Evolutionary conservation across 2,329 filamentous ascomycete species (phyloP).

Genomic region (Emergomyces orientalis): DNA sequence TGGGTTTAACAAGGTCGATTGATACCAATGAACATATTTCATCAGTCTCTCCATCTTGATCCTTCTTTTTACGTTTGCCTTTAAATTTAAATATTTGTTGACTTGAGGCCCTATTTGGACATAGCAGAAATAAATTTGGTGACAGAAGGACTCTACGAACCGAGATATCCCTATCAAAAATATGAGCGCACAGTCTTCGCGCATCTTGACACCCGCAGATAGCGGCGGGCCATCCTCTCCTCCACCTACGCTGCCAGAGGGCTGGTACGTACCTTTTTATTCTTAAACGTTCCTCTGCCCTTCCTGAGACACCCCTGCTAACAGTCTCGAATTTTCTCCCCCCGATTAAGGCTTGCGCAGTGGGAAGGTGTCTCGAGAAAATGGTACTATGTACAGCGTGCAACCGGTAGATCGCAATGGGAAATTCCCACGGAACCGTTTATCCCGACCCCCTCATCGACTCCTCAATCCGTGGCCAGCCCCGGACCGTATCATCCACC

Average conservation of each 20-base stretch:
- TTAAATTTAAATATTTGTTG: background rate
- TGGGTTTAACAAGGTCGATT: background rate
- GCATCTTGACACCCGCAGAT: slow-evolving; percentile 24
- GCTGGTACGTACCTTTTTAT: slow-evolving; percentile 26
- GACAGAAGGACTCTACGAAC: background rate
- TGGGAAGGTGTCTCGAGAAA: slow-evolving; percentile 31
- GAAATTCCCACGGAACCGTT: slow-evolving; percentile 34
- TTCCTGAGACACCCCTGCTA: background rate
- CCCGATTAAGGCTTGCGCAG: slow-evolving; percentile 28
- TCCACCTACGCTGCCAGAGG: slow-evolving; percentile 31
- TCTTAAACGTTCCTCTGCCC: background rate
- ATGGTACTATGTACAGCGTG: slow-evolving; percentile 34
- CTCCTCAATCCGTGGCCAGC: slow-evolving; percentile 19
- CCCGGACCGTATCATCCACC: slow-evolving; percentile 15
- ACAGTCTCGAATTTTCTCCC: background rate
- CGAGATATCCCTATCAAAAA: background rate
- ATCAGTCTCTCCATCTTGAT: background rate
- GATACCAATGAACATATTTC: background rate
- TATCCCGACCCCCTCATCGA: slow-evolving; percentile 26
- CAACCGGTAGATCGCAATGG: slow-evolving; percentile 34
- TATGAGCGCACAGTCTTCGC: slow-evolving; percentile 15
- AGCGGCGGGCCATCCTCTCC: slow-evolving; percentile 32
- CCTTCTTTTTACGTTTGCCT: background rate
- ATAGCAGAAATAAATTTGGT: background rate
- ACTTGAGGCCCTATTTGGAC: background rate